Evolutionary conservation across 2,329 filamentous ascomycete species (phyloP), one percentile per base, ranked within the genome.

Genomic region (Stemphylium lycopersici): DNA sequence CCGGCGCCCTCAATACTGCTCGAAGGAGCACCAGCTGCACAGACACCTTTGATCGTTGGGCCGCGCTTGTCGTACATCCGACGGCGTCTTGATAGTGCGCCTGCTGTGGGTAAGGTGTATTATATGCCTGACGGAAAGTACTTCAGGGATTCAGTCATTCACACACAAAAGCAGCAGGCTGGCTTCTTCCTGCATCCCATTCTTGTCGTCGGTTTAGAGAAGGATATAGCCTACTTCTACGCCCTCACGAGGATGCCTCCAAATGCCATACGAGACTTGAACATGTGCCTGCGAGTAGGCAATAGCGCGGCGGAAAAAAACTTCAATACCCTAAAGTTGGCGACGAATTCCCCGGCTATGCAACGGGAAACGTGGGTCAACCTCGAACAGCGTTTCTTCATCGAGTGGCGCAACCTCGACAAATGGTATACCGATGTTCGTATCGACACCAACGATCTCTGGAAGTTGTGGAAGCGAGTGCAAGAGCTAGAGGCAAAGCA

Each of bases 181-280:
- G 57, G 63, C 8, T 67, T 65, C 50, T 67, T 62, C 53, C 38
- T 41, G n/a, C 62, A 68, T 26, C 62, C 61, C 1, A 39, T 62
- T 1, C 52, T 68, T 13, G 39, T 64, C n/a, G 37, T 56, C 13
- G 41, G 38, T 2, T 40, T 58, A 11, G 59, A 64, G 7, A n/a
- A 15, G 2, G 2, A 24, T 18, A 38, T 44, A 6, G 54, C 42
- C 4, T 36, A 57, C 45, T 67, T 68, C 55, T 66, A 61, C 29
- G 46, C 59, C 2, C 39, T 64, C 31, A 66, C 63, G 1, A 54
- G 49, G 15, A 44, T 22, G 2, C 59, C 58, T 3, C 58, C 62
- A 18, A n/a, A 31, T 6, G 56, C 60, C 1, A 61, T 65, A 24
- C 4, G 36, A 6, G 54, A 63, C 2, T 38, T 66, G 7, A 42